phyloP scores from a whole-genome alignment of 2,329 filamentous ascomycete genomes.

The Ophiocordyceps robertsii region DNA sequence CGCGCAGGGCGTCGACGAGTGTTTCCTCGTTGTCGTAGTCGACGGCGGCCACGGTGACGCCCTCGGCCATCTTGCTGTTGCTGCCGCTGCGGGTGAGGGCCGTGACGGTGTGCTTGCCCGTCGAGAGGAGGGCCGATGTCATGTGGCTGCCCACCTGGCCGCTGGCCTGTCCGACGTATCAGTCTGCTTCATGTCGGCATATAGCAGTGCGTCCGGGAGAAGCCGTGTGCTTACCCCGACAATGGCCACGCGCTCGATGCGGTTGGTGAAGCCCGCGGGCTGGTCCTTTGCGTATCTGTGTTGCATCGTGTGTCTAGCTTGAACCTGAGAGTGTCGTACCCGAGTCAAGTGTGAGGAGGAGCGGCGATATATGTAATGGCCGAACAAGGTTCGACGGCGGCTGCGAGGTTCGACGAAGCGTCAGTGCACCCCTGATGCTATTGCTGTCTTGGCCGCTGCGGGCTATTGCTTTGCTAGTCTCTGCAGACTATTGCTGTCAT shows the following conservation, averaged over 20 bases:
- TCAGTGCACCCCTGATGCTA: too few species aligned
- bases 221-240: constrained; percentile 23
- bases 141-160: constrained; percentile 29
- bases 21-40: constrained; percentile 29
- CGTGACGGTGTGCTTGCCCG: constrained; percentile 36
- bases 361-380: too few species aligned
- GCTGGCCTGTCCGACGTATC: constrained; percentile 15
- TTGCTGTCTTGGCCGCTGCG: too few species aligned
- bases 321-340: too few species aligned
- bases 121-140: constrained; percentile 27
- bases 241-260: constrained; percentile 25
- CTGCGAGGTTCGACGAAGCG: too few species aligned
- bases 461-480: too few species aligned
- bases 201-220: too few species aligned
- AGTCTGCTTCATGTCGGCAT: not conserved
- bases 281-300: constrained; percentile 10
- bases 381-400: too few species aligned
- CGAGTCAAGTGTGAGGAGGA: too few species aligned
- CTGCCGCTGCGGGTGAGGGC: constrained; percentile 35
- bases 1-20: constrained; percentile 34
- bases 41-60: constrained; percentile 26
- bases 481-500: too few species aligned
- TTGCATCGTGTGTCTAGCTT: too few species aligned
- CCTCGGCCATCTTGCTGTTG: constrained; percentile 25
- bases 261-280: constrained; percentile 14